Conservation (phyloP, 2,329 filamentous ascomycete genomes). For the Talaromyces sp. region DNA sequence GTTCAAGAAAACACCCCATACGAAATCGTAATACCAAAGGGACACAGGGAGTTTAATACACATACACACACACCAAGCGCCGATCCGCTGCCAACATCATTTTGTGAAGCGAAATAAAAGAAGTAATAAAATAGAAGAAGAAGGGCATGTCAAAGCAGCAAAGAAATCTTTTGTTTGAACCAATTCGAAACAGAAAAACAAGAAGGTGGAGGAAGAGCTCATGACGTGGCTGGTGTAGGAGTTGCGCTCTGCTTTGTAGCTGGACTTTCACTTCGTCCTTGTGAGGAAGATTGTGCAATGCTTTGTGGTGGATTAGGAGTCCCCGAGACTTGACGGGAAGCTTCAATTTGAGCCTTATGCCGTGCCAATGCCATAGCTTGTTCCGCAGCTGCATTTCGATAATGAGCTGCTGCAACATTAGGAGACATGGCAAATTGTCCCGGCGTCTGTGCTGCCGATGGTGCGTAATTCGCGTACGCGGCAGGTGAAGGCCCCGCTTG, state of each 20-base stretch:
- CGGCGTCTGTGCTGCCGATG: conserved; percentile 31
- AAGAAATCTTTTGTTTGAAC: conserved; percentile 1
- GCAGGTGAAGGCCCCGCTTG: conserved; percentile 34
- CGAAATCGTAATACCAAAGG: conserved; percentile 7
- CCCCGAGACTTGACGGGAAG: conserved; percentile 32
- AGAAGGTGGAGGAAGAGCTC: background rate
- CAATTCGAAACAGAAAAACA: background rate
- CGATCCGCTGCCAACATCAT: conserved; percentile 7
- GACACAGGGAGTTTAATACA: conserved; percentile 2
- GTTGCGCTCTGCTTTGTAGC: conserved; percentile 25
- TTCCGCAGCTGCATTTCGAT: conserved; percentile 39
- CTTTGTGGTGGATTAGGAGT: conserved; percentile 34
- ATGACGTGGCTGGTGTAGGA: conserved; percentile 19
- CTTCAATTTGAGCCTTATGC: conserved; percentile 15
- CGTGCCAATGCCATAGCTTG: conserved; percentile 42
- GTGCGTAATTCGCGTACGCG: conserved; percentile 29
- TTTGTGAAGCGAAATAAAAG: background rate
- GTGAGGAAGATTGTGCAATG: conserved; percentile 26
- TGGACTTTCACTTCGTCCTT: conserved; percentile 39
- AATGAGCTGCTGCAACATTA: conserved; percentile 36
- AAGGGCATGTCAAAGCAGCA: background rate
- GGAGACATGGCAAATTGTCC: conserved; percentile 33
- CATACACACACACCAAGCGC: conserved; percentile 5
- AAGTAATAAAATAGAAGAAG: background rate
- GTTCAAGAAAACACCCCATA: conserved; percentile 4